Evolutionary conservation across 2,329 filamentous ascomycete genomes (phyloP).

Genomic region (Hymenotorrendiella dingleyae): DNA sequence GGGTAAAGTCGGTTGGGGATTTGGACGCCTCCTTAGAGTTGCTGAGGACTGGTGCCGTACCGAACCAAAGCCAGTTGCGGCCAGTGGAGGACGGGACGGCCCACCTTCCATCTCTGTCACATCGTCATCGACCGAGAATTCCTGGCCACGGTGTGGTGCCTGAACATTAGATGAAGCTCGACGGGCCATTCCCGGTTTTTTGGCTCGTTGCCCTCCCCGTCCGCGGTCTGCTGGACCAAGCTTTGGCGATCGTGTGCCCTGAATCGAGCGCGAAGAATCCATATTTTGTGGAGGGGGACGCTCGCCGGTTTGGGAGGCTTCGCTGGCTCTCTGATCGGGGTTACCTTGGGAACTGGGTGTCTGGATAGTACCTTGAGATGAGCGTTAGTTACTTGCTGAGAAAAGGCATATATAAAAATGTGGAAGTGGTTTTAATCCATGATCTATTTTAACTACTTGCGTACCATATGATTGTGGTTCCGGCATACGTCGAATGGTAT

Average conservation of each 20-base stretch:
- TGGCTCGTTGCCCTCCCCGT: conserved; percentile 30
- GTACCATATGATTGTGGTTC: conserved; percentile 49
- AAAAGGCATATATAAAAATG: conserved; percentile 1
- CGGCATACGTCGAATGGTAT: conserved; percentile 52
- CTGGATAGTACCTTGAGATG: conserved; percentile 23
- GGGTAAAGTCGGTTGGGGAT: conserved; percentile 40
- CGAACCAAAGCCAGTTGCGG: conserved; percentile 2
- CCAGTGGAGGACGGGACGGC: conserved; percentile 39
- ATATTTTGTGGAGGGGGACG: conserved; percentile 23
- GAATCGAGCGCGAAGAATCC: conserved; percentile 27
- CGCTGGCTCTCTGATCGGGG: conserved; percentile 24
- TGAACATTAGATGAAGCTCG: conserved; percentile 66
- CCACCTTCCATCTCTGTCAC: conserved; percentile 73
- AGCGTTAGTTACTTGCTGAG: conserved; percentile 10
- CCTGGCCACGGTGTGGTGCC: conserved; percentile 71
- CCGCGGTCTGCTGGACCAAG: conserved; percentile 29
- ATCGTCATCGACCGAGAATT: conserved; percentile 91
- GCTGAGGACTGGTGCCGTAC: conserved; percentile 41
- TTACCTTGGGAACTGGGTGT: conserved; percentile 9
- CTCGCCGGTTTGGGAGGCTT: conserved; percentile 23
- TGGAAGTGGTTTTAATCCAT: neutral
- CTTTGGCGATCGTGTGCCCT: conserved; percentile 26
- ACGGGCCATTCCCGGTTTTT: conserved; percentile 66
- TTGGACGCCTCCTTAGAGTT: conserved; percentile 43
- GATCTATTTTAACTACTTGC: conserved; percentile 21